Conservation (phyloP, 176 grass and related monocot genomes). For the Carex myosuroides region DNA sequence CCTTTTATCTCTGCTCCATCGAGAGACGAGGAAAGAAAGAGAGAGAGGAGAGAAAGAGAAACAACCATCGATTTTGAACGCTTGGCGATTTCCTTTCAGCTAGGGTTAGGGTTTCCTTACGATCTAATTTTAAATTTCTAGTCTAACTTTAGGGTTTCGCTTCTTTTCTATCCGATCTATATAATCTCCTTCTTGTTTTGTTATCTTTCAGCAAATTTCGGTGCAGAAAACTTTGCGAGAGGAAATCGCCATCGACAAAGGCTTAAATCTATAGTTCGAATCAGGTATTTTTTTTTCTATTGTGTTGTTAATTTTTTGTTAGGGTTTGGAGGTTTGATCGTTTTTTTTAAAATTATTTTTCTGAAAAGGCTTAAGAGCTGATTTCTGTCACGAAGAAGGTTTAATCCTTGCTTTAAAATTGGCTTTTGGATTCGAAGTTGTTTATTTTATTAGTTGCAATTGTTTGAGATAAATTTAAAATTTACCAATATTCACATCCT, state of each 20-base stretch:
- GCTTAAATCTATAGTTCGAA: conserved; percentile 17
- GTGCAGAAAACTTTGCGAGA: conserved; percentile 14
- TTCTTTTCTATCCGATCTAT: conserved; percentile 19
- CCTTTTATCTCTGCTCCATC: conserved; percentile 25
- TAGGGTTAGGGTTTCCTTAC: conserved; percentile 10
- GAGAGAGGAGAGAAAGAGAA: conserved; percentile 10
- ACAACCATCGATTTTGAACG: conserved; percentile 16
- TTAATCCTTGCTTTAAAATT: neutral
- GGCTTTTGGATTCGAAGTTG: neutral
- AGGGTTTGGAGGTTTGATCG: conserved; percentile 13
- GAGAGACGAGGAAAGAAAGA: neutral
- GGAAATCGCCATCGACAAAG: conserved; percentile 31
- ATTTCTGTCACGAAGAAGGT: neutral
- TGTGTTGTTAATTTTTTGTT: conserved; percentile 2
- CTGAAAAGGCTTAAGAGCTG: neutral
- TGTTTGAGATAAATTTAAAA: neutral
- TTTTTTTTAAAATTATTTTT: neutral
- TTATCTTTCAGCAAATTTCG: conserved; percentile 41
- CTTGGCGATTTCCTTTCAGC: conserved; percentile 24
- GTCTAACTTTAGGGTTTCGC: conserved; percentile 36
- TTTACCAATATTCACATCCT: neutral
- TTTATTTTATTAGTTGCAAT: neutral
- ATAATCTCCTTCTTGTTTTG: neutral
- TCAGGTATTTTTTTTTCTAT: conserved; percentile 11
- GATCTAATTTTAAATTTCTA: neutral